Base-by-base conservation (phyloP, 441 rosid species). In the Gossypium gossypioides region DNA sequence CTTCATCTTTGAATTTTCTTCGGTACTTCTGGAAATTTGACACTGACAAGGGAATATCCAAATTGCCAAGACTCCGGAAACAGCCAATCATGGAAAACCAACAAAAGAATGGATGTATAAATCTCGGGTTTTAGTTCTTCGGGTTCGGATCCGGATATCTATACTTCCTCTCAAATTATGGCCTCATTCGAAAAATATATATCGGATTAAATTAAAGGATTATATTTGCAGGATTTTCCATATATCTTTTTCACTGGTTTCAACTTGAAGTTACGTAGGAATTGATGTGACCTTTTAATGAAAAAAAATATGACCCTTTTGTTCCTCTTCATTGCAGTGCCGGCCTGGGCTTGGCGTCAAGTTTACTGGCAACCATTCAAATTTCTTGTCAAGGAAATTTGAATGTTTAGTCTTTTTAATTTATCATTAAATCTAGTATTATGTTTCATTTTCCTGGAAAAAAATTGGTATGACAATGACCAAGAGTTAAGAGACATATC, bases 1-100 rank as follows among this genome's bases (percentile, higher is more conserved):
- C 57, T 32, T 24, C n/a, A 48, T 44, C 55, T 48, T 48, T 46
- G 60, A 46, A 46, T 19, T 60, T 48, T 48, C 21, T 70, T 57
- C 15, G 3, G 15, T 8, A 50, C 24, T 0, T 50, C 25, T 15
- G 12, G 44, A 67, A 50, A 27, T 21, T 1, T 22, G 37, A 44
- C 70, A 66, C 40, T 44, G 34, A 42, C 1, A 5, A 12, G 54
- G 72, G 58, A 67, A 67, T 67, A 67, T 67, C 18, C 71, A 25
- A 67, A 22, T 52, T 52, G 29, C 16, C 29, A 9, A 32, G 25
- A 40, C 44, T 22, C 61, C 4, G 72, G 18, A 29, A 52, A 15
- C 46, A 52, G 18, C 52, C 52, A 24, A 55, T 18, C 46, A 56
- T 52, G 52, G 37, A 69, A 32, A 21, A 3, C 18, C 72, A 57